Percentiles rank a stretch among this genome's conserved stretches.
These are phyloP conservation scores for Sugiyamaella chiloensis DNA, from an alignment of 805 yeast genomes.

Conservation along the genomic window DNA sequence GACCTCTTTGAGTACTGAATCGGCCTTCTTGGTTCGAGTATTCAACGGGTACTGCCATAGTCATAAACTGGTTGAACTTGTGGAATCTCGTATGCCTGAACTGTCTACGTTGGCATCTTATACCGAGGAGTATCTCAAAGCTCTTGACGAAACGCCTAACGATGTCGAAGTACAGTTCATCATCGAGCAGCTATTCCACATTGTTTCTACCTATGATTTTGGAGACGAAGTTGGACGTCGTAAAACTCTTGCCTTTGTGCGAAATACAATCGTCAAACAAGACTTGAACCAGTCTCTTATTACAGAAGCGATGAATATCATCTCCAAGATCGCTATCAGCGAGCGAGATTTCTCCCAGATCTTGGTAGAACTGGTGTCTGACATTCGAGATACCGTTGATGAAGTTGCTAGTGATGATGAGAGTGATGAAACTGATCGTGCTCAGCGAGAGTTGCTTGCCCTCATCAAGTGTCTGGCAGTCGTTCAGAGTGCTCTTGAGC, in stretches of 20 bases:
- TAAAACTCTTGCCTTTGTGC: constrained; percentile 57
- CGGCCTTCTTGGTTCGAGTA: constrained; percentile 65
- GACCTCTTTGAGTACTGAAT: constrained; percentile 68
- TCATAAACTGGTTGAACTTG: constrained; percentile 42
- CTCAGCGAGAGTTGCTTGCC: constrained; percentile 24
- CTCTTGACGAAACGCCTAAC: constrained; percentile 26
- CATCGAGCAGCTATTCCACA: constrained; percentile 64
- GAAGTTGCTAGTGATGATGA: constrained; percentile 38
- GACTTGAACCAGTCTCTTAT: constrained; percentile 53
- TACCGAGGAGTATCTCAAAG: constrained; percentile 52
- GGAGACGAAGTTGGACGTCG: constrained; percentile 90
- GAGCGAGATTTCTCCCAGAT: constrained; percentile 83
- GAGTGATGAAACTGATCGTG: background rate
- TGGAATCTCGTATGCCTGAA: constrained; percentile 76
- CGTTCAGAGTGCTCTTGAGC: constrained; percentile 65
- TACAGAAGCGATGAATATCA: constrained; percentile 57
- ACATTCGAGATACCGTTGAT: constrained; percentile 64
- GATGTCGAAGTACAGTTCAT: constrained; percentile 68
- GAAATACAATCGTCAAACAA: constrained; percentile 48
- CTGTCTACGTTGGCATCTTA: constrained; percentile 64
- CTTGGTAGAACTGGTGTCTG: constrained; percentile 82
- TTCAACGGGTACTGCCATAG: constrained; percentile 58
- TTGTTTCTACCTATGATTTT: constrained; percentile 73
- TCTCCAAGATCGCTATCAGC: constrained; percentile 66
- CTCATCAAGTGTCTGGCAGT: constrained; percentile 60